Base-by-base conservation (phyloP, 306 rosid species). In the Rosa chinensis region DNA sequence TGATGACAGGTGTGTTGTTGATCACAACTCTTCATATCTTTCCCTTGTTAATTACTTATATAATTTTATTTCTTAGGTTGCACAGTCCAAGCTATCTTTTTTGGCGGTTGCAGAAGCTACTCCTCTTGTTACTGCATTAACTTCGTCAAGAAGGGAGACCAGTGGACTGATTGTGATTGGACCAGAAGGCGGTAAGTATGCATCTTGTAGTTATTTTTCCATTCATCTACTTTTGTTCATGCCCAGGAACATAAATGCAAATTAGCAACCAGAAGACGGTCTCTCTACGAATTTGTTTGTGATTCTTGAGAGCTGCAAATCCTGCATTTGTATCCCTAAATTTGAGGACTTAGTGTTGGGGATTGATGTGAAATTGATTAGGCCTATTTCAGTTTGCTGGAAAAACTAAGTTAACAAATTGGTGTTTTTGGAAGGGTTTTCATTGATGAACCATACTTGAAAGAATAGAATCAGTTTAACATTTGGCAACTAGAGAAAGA, bases 161-260 rank as follows among this genome's bases (percentile, higher is more conserved):
- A 73, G 87, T 67, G 97, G 99, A 75, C 77, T 92, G 86, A 77
- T 94, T 78, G 82, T 94, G 74, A 68, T 92, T 44, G 99, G 99
- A 84, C 97, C 99, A 58, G 97, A 94, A 83, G 99, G 99, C 32
- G 99, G 97, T 94, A 74, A 81, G 89, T 88, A 49, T 76, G 39
- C 79, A 28, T 55, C 21, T 43, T 66, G 18, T 28, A 18, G 37
- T 62, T 59, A 25, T 73, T 37, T 75, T 52, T 70, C 16, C 43
- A 50, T 49, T 16, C 1, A 40, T 80, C 66, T 32, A 8, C 13
- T 80, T 7, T 8, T 48, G 74, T 72, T 64, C 42, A 3, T 21
- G 1, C 42, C 40, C 40, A 13, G 40, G 23, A 47, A 20, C 40
- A 55, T 74, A n/a, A 2, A 12, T 73, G 42, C 39, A 39, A 17